A percentile compares a stretch with the other conserved stretches of the same genome.
Conservation (phyloP, 257 asterid species). For the Nicotiana tomentosiformis region DNA sequence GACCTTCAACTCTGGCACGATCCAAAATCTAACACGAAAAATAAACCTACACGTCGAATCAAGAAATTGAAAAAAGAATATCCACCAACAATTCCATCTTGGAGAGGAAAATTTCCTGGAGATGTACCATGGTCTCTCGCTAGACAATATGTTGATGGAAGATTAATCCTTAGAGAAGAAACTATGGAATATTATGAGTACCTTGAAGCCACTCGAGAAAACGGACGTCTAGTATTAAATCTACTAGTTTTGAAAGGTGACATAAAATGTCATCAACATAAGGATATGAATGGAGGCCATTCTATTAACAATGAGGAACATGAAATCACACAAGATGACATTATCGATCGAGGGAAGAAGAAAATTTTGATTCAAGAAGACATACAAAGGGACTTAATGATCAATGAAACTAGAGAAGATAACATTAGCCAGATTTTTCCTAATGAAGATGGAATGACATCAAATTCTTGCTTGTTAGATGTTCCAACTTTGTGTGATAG, state of each 20-base stretch:
- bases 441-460: not conserved
- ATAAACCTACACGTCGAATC: not conserved
- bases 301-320: too few species aligned
- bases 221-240: not conserved
- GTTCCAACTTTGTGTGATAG: too few species aligned
- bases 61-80: not conserved
- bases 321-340: not conserved
- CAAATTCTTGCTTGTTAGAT: not conserved
- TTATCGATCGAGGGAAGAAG: not conserved
- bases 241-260: not conserved
- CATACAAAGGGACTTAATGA: not conserved
- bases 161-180: not conserved
- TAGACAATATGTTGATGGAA: slow-evolving; percentile 1
- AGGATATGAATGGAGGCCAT: too few species aligned
- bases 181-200: not conserved
- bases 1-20: not conserved
- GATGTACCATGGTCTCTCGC: not conserved
- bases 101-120: not conserved
- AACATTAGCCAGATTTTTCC: not conserved
- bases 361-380: not conserved
- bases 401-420: not conserved
- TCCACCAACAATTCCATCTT: slow-evolving; percentile 12
- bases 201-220: not conserved
- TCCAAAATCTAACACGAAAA: not conserved
- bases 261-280: not conserved